These are phyloP conservation scores for Suhomyces terraborum DNA, from an alignment of 1,139 yeast genomes.

Conservation along the genomic window DNA sequence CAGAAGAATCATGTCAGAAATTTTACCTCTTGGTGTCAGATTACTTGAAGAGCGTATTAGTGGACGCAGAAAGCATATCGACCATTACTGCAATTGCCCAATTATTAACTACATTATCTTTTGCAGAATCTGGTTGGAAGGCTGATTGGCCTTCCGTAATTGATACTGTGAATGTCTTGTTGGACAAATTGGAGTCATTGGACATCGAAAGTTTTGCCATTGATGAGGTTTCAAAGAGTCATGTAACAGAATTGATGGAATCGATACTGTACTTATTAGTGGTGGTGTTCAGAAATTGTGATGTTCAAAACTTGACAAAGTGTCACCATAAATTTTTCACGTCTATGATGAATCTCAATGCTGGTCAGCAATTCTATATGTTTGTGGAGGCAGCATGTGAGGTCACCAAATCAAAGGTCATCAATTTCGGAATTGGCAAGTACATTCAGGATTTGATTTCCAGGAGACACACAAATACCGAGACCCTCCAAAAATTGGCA, in stretches of 20 bases:
- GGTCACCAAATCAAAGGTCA: conserved; percentile 46
- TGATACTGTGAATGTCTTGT: conserved; percentile 18
- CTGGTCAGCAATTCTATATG: conserved; percentile 44
- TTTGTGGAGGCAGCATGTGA: conserved; percentile 52
- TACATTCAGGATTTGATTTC: conserved; percentile 54
- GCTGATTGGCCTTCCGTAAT: conserved; percentile 42
- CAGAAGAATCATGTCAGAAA: conserved; percentile 52
- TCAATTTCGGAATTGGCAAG: conserved; percentile 47
- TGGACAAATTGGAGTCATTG: conserved; percentile 12
- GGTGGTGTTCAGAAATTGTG: conserved; percentile 60
- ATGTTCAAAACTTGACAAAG: conserved; percentile 50
- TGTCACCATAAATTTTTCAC: conserved; percentile 47
- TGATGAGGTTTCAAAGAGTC: neutral
- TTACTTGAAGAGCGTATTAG: conserved; percentile 21
- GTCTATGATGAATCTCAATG: conserved; percentile 30
- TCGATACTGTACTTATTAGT: conserved; percentile 46
- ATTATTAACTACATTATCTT: conserved; percentile 46
- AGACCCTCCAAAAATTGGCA: conserved; percentile 39
- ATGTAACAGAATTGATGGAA: conserved; percentile 28
- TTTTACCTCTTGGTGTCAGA: conserved; percentile 43
- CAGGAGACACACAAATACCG: conserved; percentile 18
- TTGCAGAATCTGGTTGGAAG: conserved; percentile 71
- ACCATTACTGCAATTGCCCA: conserved; percentile 28
- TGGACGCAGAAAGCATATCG: conserved; percentile 14
- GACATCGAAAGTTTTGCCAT: neutral